Evolutionary conservation across 164 flowering plant genomes (phyloP).

Genomic region (Akebia trifoliata): DNA sequence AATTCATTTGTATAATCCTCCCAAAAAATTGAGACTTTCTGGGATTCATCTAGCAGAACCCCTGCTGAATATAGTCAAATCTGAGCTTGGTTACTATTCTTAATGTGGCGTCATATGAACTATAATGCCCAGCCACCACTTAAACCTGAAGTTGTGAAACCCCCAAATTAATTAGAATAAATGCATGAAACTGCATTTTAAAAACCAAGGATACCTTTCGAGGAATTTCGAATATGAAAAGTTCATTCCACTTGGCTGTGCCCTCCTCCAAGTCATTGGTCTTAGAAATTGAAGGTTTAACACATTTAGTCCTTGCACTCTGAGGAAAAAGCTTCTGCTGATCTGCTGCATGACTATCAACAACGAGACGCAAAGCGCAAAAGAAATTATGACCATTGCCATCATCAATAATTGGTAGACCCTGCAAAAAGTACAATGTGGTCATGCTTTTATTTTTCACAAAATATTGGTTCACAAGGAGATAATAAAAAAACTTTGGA

Average conservation of each 20-base stretch:
- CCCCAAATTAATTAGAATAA: background rate
- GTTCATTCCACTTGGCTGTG: slow-evolving; percentile 86
- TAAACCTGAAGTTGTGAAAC: too few relatives aligned
- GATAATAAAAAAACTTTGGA: background rate
- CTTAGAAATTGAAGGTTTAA: slow-evolving; percentile 49
- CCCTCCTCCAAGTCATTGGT: slow-evolving; percentile 35
- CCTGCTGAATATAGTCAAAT: too few relatives aligned
- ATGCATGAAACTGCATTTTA: background rate
- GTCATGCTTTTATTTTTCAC: slow-evolving; percentile 5
- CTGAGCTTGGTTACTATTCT: too few relatives aligned
- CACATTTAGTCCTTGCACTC: slow-evolving; percentile 95
- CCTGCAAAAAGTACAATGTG: slow-evolving; percentile 41
- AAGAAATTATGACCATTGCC: slow-evolving; percentile 87
- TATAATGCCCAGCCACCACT: too few relatives aligned
- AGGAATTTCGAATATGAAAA: slow-evolving; percentile 94
- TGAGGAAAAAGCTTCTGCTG: slow-evolving; percentile 95
- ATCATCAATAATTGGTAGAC: slow-evolving; percentile 69
- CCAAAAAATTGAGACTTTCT: too few relatives aligned
- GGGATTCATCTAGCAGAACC: too few relatives aligned
- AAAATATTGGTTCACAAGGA: background rate
- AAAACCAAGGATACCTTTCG: slow-evolving; percentile 44
- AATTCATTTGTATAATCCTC: too few relatives aligned
- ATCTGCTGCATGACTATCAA: slow-evolving; percentile 69
- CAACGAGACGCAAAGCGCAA: slow-evolving; percentile 86
- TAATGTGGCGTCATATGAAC: too few relatives aligned